Base-by-base conservation (phyloP, 2,329 filamentous ascomycete species). In the Fusarium scirpi region DNA sequence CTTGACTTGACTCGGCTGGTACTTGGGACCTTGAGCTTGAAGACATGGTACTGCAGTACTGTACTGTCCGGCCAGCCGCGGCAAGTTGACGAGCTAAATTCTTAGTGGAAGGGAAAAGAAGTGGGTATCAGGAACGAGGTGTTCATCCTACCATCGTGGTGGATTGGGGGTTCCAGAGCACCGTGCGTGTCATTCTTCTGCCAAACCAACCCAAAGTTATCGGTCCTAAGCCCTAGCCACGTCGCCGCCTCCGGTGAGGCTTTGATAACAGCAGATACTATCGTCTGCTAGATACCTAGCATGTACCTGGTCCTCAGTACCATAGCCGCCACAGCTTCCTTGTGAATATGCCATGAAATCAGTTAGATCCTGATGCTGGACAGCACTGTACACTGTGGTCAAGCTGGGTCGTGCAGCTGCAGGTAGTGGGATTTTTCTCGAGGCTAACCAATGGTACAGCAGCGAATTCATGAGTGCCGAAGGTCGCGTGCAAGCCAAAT, bases 401-500 rank as follows among this genome's bases (percentile, higher is more conserved):
- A 24, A 49, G 41, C 43, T 38, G 60, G 30, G 52, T 44, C 22
- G 29, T 40, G 34, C 51, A 53, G 32, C n/a, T 24, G n/a, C 49
- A 43, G 32, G 27, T 10, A 55, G 43, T 61, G 43, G 52, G 40
- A 25, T 61, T 32, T 47, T 41, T n/a, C 16, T 45, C 52, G 57
- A 32, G 20, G 49, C 57, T 54, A 58, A 58, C 55, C 54, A 61
- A 62, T 62, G 38, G 57, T 45, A 44, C 34, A 51, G 51, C n/a
- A 34, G 59, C 48, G 32, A 67, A 41, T 55, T 38, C 43, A 65
- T 60, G 61, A 75, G 51, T 75, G 71, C 73, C 73, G 71, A 73
- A 67, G 73, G 73, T 74, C 73, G 73, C 68, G 73, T 75, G 73
- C 70, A 53, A 72, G 58, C 70, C 62, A 75, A 75, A 75, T 75